Conservation (phyloP, 768 basidiomycete genomes). For the Paxillus rubicundulus region DNA sequence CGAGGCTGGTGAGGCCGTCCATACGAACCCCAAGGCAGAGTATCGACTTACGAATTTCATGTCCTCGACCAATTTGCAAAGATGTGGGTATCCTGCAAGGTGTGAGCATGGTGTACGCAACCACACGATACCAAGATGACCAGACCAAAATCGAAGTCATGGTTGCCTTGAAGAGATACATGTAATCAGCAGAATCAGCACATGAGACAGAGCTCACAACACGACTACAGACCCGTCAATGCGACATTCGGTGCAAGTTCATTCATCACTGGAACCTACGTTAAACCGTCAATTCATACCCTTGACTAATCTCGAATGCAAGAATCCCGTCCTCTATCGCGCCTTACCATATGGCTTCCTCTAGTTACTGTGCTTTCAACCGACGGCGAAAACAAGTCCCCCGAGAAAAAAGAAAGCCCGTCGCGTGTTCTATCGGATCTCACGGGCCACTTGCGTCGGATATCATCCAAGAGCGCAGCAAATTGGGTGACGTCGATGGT, state of each 20-base stretch:
- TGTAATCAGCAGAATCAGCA: conserved; percentile 5
- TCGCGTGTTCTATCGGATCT: conserved; percentile 52
- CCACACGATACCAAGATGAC: background rate
- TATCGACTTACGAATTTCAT: conserved; percentile 63
- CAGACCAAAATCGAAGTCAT: conserved; percentile 87
- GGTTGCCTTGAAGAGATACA: conserved; percentile 59
- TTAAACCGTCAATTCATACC: background rate
- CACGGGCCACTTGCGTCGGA: conserved; percentile 57
- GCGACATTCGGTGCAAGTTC: conserved; percentile 75
- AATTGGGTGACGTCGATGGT: conserved; percentile 90
- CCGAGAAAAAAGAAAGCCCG: conserved; percentile 83
- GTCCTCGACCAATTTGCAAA: conserved; percentile 65
- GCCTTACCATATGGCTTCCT: conserved; percentile 83
- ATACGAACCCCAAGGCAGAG: background rate
- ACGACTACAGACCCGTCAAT: conserved; percentile 60
- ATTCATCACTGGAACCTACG: conserved; percentile 85
- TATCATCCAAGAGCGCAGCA: conserved; percentile 61
- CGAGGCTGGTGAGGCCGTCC: background rate
- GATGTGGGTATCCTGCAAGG: conserved; percentile 55
- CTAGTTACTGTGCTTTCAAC: conserved; percentile 85
- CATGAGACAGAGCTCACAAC: background rate
- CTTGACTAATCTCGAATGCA: conserved; percentile 4
- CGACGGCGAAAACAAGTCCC: conserved; percentile 86
- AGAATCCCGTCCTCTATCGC: background rate
- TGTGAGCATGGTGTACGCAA: background rate